Conservation (phyloP, 129 eudicot species). For the Saposhnikovia divaricata region DNA sequence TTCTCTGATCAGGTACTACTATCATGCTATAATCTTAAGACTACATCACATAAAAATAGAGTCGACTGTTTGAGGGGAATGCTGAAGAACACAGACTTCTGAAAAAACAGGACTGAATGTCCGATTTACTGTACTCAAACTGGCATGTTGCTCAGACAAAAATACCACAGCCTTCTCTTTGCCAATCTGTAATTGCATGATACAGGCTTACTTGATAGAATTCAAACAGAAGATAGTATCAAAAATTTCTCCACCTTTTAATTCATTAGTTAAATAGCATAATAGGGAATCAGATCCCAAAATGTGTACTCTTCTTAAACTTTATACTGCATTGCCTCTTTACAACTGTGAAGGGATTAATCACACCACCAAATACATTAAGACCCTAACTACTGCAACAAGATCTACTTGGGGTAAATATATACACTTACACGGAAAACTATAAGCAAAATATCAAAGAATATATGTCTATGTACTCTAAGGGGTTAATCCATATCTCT, state of each 20-base stretch:
- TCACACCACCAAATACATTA: not conserved
- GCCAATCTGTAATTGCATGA: not conserved
- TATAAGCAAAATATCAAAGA: not conserved
- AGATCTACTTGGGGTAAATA: not conserved
- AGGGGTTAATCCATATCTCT: no score
- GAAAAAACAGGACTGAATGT: not conserved
- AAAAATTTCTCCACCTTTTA: not conserved
- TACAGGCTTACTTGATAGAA: not conserved
- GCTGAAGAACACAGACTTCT: not conserved
- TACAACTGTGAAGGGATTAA: not conserved
- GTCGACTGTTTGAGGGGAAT: not conserved
- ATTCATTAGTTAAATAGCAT: not conserved
- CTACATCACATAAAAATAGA: not conserved
- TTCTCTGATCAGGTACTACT: not conserved
- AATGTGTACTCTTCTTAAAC: not conserved
- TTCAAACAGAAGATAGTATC: not conserved
- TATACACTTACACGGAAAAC: no score
- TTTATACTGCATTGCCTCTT: not conserved
- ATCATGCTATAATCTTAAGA: not conserved
- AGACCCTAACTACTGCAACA: not conserved
- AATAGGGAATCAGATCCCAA: not conserved
- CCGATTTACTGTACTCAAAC: not conserved
- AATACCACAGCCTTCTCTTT: not conserved
- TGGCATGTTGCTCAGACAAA: not conserved
- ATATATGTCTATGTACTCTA: not conserved